These are phyloP conservation scores for Plasmodium blacklocki DNA, from an alignment of 169 alveolate species.

Conservation along the genomic window DNA sequence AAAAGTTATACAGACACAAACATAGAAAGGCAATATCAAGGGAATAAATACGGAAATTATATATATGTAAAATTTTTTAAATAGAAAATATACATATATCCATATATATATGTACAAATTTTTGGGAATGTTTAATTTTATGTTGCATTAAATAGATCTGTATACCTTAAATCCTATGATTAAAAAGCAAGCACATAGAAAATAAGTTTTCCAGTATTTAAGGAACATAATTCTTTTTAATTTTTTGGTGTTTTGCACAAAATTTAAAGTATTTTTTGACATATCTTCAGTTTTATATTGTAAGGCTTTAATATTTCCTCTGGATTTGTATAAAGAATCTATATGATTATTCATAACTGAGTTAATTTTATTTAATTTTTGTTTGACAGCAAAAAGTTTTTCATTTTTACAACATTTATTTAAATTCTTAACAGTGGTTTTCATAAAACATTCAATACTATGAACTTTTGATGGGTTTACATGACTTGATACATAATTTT, in stretches of 20 bases:
- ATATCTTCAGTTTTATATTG: slow-evolving; percentile 67
- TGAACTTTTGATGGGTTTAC: slow-evolving; percentile 31
- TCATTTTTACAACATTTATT: slow-evolving; percentile 65
- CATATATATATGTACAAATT: too few species aligned
- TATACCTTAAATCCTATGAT: slow-evolving; percentile 62
- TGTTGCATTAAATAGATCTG: slow-evolving; percentile 31
- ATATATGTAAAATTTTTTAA: too few species aligned
- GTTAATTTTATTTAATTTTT: slow-evolving; percentile 65
- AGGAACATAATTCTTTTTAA: slow-evolving; percentile 67
- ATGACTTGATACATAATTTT: slow-evolving; percentile 35
- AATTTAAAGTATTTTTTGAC: slow-evolving; percentile 73
- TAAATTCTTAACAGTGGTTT: slow-evolving; percentile 26
- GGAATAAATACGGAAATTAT: too few species aligned
- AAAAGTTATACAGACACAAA: too few species aligned
- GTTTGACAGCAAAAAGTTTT: slow-evolving; percentile 66
- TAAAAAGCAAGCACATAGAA: slow-evolving; percentile 37
- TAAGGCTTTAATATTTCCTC: slow-evolving; percentile 67
- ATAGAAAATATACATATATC: too few species aligned
- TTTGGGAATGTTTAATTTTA: too few species aligned
- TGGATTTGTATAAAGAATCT: slow-evolving; percentile 50
- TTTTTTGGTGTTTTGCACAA: slow-evolving; percentile 63
- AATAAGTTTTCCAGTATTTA: slow-evolving; percentile 66
- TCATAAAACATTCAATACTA: slow-evolving; percentile 39
- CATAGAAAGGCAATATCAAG: too few species aligned
- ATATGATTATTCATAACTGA: slow-evolving; percentile 73